Evolutionary conservation across 257 asterid species (phyloP).

Genomic region (Solanum commersonii): DNA sequence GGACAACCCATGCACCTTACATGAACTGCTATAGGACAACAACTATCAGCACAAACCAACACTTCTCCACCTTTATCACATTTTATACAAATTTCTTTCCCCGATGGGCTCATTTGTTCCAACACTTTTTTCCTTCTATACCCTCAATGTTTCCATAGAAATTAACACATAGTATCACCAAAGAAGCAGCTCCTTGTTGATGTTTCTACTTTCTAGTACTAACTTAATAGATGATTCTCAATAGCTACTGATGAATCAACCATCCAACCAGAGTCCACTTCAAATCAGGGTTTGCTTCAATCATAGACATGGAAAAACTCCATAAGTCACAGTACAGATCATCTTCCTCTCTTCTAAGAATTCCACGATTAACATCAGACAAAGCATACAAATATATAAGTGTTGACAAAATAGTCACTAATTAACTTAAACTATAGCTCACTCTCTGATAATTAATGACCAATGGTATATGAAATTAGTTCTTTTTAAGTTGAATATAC

Average conservation of each 20-base stretch:
- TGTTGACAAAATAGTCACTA: background rate
- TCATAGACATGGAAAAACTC: background rate
- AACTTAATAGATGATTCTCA: background rate
- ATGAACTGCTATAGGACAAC: conserved; percentile 66
- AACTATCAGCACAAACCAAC: conserved; percentile 50
- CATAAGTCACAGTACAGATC: background rate
- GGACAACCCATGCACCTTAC: conserved; percentile 51
- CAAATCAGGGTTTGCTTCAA: background rate
- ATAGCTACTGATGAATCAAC: background rate
- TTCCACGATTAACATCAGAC: background rate
- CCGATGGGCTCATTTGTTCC: conserved; percentile 38
- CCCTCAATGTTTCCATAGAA: background rate
- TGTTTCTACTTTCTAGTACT: background rate
- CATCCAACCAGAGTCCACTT: background rate
- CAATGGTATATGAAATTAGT: background rate
- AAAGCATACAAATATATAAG: background rate
- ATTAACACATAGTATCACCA: background rate
- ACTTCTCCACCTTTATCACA: conserved; percentile 53
- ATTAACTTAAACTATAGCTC: background rate
- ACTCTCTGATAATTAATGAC: background rate
- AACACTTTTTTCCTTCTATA: conserved; percentile 1
- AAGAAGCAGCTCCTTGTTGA: background rate
- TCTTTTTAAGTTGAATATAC: background rate
- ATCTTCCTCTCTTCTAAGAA: background rate
- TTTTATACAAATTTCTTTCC: conserved; percentile 44